Percentiles rank a stretch among this genome's conserved stretches.
Evolutionary conservation across 2,329 filamentous ascomycete genomes (phyloP).

Genomic region (Rhinocladiella similis): DNA sequence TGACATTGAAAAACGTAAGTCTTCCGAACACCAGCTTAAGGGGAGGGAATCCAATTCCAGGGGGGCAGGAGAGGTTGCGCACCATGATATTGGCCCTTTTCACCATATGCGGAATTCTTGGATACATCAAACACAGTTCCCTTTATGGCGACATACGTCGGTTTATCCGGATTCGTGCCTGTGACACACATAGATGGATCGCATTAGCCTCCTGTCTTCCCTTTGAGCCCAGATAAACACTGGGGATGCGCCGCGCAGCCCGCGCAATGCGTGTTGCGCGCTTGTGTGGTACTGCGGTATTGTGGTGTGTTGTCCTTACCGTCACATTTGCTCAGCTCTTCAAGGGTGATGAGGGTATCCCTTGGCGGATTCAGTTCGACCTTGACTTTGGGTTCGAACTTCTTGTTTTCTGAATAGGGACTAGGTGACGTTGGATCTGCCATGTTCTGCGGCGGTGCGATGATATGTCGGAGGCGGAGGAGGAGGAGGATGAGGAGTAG

Average conservation of each 20-base stretch:
- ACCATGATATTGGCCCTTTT: conserved; percentile 84
- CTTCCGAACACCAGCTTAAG: no score
- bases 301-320: no score
- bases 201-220: no score
- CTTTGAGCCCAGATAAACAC: no score
- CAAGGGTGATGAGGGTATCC: conserved; percentile 77
- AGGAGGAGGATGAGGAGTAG: no score
- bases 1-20: no score
- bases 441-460: conserved; percentile 12
- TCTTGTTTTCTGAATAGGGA: conserved; percentile 34
- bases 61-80: conserved; percentile 32
- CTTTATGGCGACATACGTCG: conserved; percentile 67
- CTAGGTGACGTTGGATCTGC: conserved; percentile 29
- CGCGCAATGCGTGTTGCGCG: no score
- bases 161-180: conserved; percentile 47
- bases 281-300: no score
- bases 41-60: no score
- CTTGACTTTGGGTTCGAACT: conserved; percentile 43
- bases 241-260: no score
- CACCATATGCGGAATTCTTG: conserved; percentile 81
- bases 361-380: conserved; percentile 76
- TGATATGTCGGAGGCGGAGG: conserved; percentile 7
- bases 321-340: conserved; percentile 77
- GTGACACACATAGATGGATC: not conserved
- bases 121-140: conserved; percentile 94